phyloP scores from a whole-genome alignment of 441 rosid genomes.

The Mallotus repandus region DNA sequence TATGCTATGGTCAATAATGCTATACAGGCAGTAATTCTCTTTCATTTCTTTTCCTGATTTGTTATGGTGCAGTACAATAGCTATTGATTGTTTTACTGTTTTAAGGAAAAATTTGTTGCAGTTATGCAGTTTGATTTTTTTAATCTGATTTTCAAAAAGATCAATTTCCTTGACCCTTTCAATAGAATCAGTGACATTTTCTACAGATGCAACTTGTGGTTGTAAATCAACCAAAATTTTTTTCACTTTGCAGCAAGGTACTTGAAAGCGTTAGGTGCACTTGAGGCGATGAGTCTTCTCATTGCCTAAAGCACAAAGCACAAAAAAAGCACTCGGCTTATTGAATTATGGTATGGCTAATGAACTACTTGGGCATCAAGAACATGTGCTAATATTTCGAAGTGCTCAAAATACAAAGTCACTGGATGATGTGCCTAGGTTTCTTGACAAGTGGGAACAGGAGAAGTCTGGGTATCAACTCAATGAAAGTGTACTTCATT shows the following conservation, averaged over 20 bases:
- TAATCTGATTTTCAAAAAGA: background rate
- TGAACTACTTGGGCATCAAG: background rate
- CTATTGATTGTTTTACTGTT: background rate
- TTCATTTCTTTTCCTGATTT: background rate
- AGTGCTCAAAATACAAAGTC: background rate
- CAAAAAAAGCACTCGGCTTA: too few relatives aligned
- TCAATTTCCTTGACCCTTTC: background rate
- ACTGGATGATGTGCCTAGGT: background rate
- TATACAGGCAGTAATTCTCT: background rate
- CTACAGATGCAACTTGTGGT: background rate
- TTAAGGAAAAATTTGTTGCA: too few relatives aligned
- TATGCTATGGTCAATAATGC: background rate
- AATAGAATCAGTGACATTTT: background rate
- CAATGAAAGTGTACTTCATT: too few relatives aligned
- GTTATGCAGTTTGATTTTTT: background rate
- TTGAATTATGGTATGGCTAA: background rate
- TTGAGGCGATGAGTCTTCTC: too few relatives aligned
- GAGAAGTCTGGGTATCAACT: background rate
- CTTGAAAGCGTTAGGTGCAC: too few relatives aligned
- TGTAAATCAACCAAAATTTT: background rate
- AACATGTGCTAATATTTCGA: background rate
- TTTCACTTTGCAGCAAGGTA: background rate
- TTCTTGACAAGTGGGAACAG: background rate
- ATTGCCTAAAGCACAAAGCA: too few relatives aligned
- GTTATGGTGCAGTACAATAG: background rate